Evolutionary conservation across 768 basidiomycete genomes (phyloP).

Genomic region (Lactifluus volemus): DNA sequence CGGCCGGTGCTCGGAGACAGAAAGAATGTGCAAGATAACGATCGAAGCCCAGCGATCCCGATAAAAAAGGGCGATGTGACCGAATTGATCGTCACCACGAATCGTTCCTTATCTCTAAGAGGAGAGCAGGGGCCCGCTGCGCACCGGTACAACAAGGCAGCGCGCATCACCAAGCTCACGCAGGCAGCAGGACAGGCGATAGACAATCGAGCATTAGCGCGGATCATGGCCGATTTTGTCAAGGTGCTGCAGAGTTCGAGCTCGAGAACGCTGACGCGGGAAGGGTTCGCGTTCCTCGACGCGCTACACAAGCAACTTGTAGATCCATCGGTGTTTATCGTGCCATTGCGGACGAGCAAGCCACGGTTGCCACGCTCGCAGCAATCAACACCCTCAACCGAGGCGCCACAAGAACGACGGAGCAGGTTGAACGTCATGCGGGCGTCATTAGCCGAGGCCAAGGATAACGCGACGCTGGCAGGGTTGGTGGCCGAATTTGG

Average conservation of each 20-base stretch:
- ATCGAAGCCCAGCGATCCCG: neutral
- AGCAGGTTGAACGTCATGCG: constrained; percentile 51
- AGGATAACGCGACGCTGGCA: constrained; percentile 49
- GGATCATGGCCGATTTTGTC: constrained; percentile 51
- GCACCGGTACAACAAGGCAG: constrained; percentile 41
- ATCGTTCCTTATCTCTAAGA: constrained; percentile 25
- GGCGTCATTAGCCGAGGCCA: constrained; percentile 42
- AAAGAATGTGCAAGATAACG: constrained; percentile 13
- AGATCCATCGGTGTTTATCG: constrained; percentile 52
- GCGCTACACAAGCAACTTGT: constrained; percentile 61
- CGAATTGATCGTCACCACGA: constrained; percentile 42
- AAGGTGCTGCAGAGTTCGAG: constrained; percentile 54
- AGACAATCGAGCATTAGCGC: constrained; percentile 48
- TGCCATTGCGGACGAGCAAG: constrained; percentile 42
- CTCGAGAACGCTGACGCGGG: constrained; percentile 58
- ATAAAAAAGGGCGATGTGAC: constrained; percentile 14
- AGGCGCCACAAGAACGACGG: constrained; percentile 32
- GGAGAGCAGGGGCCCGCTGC: constrained; percentile 25
- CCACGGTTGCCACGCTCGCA: constrained; percentile 11
- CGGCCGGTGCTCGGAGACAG: constrained; percentile 17
- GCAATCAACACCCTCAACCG: constrained; percentile 26
- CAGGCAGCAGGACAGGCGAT: constrained; percentile 35
- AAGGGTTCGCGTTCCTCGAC: constrained; percentile 64
- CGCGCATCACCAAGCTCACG: constrained; percentile 41
- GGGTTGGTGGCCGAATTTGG: constrained; percentile 63